Evolutionary conservation across 2,329 filamentous ascomycete species (phyloP).

Genomic region (Colletotrichum eleusines): DNA sequence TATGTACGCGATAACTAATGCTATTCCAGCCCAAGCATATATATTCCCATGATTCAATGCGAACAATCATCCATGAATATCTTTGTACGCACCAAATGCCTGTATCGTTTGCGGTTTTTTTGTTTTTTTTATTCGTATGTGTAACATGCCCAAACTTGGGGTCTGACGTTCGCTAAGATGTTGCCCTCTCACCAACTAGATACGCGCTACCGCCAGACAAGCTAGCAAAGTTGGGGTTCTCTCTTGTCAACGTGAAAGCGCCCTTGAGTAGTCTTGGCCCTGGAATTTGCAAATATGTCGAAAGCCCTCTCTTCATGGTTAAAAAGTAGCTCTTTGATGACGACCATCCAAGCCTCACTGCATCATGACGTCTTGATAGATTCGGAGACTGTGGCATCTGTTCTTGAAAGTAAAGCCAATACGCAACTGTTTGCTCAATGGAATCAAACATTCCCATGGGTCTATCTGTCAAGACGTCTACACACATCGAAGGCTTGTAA

Average conservation of each 20-base stretch:
- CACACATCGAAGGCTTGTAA: constrained; percentile 30
- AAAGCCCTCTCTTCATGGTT: not conserved
- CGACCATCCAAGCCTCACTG: not conserved
- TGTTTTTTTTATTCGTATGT: no score
- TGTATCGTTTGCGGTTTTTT: not conserved
- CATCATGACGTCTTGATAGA: no score
- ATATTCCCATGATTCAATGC: not conserved
- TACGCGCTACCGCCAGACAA: not conserved
- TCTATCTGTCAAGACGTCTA: constrained; percentile 26
- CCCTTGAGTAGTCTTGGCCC: not conserved
- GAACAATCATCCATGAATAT: not conserved
- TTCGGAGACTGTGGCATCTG: not conserved
- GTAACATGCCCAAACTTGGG: not conserved
- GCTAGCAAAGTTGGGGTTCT: not conserved
- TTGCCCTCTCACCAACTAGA: not conserved
- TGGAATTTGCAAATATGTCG: not conserved
- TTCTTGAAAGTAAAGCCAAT: not conserved
- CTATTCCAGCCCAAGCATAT: not conserved
- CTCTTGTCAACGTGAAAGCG: not conserved
- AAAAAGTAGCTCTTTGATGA: not conserved
- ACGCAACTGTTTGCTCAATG: not conserved
- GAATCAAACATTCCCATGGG: not conserved
- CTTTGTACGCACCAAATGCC: not conserved
- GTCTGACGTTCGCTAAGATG: not conserved
- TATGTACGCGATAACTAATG: not conserved